Evolutionary conservation across 345 rosid species (phyloP).

Genomic region (Salix suchowensis): DNA sequence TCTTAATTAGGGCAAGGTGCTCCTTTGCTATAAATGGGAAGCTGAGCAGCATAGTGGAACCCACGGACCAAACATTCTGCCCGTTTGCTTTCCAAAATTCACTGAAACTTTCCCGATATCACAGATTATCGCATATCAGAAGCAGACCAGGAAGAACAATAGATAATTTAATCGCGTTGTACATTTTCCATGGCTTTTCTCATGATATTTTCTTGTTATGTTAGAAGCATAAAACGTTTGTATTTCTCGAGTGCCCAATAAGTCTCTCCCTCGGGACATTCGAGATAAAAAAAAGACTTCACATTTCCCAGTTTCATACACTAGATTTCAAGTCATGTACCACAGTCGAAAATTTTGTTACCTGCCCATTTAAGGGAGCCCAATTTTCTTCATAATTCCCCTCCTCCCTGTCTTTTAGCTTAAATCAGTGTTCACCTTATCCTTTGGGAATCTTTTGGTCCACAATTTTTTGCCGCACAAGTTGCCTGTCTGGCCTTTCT

Average conservation of each 20-base stretch:
- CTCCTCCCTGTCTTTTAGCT: not conserved
- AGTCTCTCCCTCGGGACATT: not conserved
- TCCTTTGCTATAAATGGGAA: not conserved
- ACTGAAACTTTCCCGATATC: not conserved
- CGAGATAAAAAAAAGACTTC: not conserved
- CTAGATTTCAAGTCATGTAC: not conserved
- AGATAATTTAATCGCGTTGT: constrained; percentile 16
- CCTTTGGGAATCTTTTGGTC: not conserved
- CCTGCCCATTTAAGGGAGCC: not conserved
- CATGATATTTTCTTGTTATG: constrained; percentile 7
- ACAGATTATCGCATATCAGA: not conserved
- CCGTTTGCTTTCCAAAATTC: not conserved
- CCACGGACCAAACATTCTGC: not conserved
- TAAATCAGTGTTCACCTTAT: not conserved
- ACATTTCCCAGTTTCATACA: not conserved
- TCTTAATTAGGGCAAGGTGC: not conserved
- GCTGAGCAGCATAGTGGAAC: not conserved
- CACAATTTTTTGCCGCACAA: not conserved
- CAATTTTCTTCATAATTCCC: not conserved
- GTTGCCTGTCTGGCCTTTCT: not conserved
- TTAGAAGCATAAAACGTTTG: not conserved
- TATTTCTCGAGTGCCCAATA: not conserved
- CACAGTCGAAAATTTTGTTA: not conserved
- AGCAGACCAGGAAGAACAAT: constrained; percentile 5
- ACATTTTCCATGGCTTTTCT: not conserved